Conservation (phyloP, 371 early-diverging fungal genomes). For the Funneliformis caledonium region DNA sequence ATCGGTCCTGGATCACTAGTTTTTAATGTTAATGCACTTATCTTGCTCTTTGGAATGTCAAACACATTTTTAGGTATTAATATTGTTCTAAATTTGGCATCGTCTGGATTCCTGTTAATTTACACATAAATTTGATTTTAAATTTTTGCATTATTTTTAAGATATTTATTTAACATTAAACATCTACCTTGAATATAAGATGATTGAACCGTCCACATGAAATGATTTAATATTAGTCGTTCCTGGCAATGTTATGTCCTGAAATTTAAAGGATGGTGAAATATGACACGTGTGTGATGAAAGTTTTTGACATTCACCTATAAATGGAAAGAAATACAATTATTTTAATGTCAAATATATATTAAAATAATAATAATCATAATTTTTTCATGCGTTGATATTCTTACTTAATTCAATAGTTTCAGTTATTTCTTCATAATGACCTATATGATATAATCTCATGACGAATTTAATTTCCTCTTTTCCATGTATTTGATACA, state of each 20-base stretch:
- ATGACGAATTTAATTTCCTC: conserved; percentile 8
- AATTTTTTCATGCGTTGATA: not conserved
- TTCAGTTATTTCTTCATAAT: not conserved
- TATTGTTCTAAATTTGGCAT: conserved; percentile 30
- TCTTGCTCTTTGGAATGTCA: not conserved
- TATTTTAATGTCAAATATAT: not conserved
- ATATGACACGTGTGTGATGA: conserved; percentile 5
- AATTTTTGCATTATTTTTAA: not conserved
- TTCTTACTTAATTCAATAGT: not conserved
- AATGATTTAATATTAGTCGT: conserved; percentile 29
- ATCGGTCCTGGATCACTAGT: conserved; percentile 16
- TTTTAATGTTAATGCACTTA: not conserved
- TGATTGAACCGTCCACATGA: conserved; percentile 18
- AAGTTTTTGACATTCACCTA: not conserved
- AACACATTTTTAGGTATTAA: conserved; percentile 26
- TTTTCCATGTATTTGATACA: conserved; percentile 18
- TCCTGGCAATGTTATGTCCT: conserved; percentile 33
- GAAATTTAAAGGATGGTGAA: conserved; percentile 19
- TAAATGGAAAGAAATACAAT: not conserved
- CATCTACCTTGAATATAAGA: conserved; percentile 33
- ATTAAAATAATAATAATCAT: not conserved
- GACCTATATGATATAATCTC: conserved; percentile 20
- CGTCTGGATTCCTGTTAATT: conserved; percentile 7
- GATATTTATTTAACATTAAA: not conserved
- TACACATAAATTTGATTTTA: not conserved